Base-by-base conservation (phyloP, 2,329 filamentous ascomycete species). In the Aspergillus udagawae region DNA sequence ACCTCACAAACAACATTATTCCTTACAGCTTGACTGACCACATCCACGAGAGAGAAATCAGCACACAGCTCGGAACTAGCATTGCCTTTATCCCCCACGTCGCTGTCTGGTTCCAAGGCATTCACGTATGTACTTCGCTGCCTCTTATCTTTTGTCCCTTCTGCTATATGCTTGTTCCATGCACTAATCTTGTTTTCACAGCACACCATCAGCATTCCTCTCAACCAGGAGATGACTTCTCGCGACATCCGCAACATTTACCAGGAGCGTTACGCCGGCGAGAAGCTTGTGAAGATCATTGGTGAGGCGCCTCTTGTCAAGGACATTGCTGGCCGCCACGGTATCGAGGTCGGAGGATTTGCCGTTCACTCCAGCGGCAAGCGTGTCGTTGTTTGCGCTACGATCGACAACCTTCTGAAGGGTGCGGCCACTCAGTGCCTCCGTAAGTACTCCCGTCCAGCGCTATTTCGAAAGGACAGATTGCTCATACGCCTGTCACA, bases 41-140 rank as follows among this genome's bases (percentile, higher is more conserved):
- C 78, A 90, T 97, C 60, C 94, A 97, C 78, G 94, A 99, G 81
- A 86, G 85, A 49, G 94, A 97, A 74, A 94, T 97, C 62, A 88
- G 87, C 70, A 72, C 79, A 53, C 92, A 96, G 71, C 83, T 97
- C 10, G 89, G 87, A 51, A 82, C 79, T 14, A 78, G 84, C 20
- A 86, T 96, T 10, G 89, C 87, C 5, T 99, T 99, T 72, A 89
- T 94, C 57, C 94, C 94, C 6, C 94, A 97, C 74, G 92, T 96
- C 25, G 91, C 92, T n/a, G 86, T 89, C 14, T 97, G 92, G 93
- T 97, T 97, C 84, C 89, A 95, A 71, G 93, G 93, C 62, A 97
- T 97, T 66, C 87, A 91, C 71, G 80, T 82, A 77, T 73, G 72
- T 69, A 21, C 49, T 20, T 32, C 27, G 8, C 25, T 45, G 1